Base-by-base conservation (phyloP, 2,329 filamentous ascomycete species). In the Aspergillus luchuensis region DNA sequence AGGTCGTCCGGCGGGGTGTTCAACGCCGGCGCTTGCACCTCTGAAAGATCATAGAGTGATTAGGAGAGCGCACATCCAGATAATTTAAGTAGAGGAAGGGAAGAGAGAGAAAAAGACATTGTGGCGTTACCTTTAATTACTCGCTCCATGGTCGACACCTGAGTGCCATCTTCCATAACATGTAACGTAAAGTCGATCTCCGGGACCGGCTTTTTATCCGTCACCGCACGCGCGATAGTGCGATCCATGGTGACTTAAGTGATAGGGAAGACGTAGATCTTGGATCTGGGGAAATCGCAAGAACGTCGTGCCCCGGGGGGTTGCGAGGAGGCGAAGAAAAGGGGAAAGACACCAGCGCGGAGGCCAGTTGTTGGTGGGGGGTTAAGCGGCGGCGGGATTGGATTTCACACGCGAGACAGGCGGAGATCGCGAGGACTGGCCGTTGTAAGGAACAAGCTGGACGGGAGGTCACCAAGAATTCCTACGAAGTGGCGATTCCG, bases 151-250 rank as follows among this genome's bases (percentile, higher is more conserved):
- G 95, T 99, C 87, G 87, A 98, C 76, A 99, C 95, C 81, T 97
- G 92, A 57, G 87, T 89, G 74, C 91, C 92, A 83, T 99, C 95
- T 78, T 99, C 95, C 94, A 98, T 97, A 64, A 91, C 95, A 79
- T 99, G 95, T 74, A 99, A 88, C 59, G 92, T 96, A 78, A 99
- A 99, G 82, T 99, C 95, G 73, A 99, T 98, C 84, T 98, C 94
- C 60, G 95, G 95, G 54, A 96, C 85, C 57, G 94, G 93, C 83
- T 91, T 94, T 89, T 98, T 98, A 72, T 97, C 88, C 77, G 89
- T 88, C 73, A 99, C 92, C 63, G 95, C 95, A 77, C 91, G 91
- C 74, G 97, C 92, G 74, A 97, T 65, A 66, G 72, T 69, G 49
- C 67, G 71, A 66, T 78, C 77, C 79, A 81, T 80, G 38, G 66